Evolutionary conservation across 371 early-diverging fungal species (phyloP), one percentile per base, ranked within the genome.

Genomic region (Rhizopus delemar): DNA sequence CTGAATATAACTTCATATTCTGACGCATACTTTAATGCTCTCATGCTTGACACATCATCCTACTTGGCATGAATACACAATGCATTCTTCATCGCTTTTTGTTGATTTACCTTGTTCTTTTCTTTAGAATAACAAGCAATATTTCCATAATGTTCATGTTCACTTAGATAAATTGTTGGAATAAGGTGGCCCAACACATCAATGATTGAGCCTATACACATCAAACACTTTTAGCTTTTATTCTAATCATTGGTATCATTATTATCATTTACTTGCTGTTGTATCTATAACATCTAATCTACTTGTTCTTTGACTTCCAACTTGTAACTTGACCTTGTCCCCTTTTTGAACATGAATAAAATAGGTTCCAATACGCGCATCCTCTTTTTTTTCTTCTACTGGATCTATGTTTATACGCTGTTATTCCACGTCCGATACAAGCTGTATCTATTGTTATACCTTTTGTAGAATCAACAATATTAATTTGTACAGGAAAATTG

Each of bases 1-100:
- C 87, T 91, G 50, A 93, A 87, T 0, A 86, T 87, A 8, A 91
- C 62, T 63, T 92, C 90, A 63, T 92, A 94, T 50, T 82, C 75
- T 6, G 89, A 73, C 0, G 92, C 82, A 59, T 87, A 92, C 63
- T 91, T 90, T 56, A 93, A 65, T 8, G 84, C 75, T 35, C 90
- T 81, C 80, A 92, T 87, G 33, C 74, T 82, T 34, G 84, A 80
- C 53, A 71, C 68, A 52, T 88, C 84, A 31, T 73, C 66, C 85
- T 80, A 63, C 46, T 5, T 15, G 13, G 31, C 22, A 22, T 22
- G 22, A 29, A 6, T 28, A 48, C 28, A 9, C 38, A 48, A 4
- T 4, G 35, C 0, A 34, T 52, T 16, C 53, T 57, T 8, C 51
- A 39, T 29, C 52, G 15, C 31, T 53, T 51, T 49, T 43, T 16